These are phyloP conservation scores for Gastrolobium bilobum DNA, from an alignment of 306 rosid genomes.

Conservation along the genomic window DNA sequence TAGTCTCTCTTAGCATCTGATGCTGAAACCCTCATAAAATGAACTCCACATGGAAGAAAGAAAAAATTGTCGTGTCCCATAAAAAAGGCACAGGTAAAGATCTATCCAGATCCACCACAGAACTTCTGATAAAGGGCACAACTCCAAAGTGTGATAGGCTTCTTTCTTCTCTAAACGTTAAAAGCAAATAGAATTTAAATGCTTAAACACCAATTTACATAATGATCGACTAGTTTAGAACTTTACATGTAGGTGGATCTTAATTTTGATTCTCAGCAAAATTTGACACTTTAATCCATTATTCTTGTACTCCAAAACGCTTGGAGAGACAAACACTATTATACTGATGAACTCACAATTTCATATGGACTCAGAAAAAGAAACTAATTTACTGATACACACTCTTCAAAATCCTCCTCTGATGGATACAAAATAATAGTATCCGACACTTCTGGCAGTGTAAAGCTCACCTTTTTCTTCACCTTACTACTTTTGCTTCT, in stretches of 20 bases:
- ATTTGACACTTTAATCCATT: conserved; percentile 14
- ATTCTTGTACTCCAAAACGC: not conserved
- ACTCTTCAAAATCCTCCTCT: conserved; percentile 25
- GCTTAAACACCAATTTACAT: conserved; percentile 14
- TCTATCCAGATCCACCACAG: not conserved
- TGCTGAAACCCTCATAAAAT: not conserved
- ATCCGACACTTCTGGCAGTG: conserved; percentile 62
- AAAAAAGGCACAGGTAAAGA: not conserved
- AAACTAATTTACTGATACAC: conserved; percentile 7
- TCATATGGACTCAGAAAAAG: conserved; percentile 5
- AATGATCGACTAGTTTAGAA: not conserved
- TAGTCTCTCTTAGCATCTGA: conserved; percentile 5
- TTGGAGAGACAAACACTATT: not conserved
- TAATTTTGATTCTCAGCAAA: not conserved
- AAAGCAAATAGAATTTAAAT: not conserved
- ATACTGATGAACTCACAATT: not conserved
- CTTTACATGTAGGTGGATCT: conserved; percentile 3
- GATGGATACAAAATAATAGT: conserved; percentile 54
- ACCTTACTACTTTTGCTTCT: conserved; percentile 46
- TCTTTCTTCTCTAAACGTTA: conserved; percentile 6
- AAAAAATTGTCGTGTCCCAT: not conserved
- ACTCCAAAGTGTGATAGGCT: not conserved
- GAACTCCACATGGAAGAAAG: not conserved
- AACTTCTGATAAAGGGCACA: not conserved
- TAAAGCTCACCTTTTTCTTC: conserved; percentile 64